These are phyloP conservation scores for Extremus antarcticus DNA, from an alignment of 495 filamentous ascomycete genomes.

Conservation along the genomic window DNA sequence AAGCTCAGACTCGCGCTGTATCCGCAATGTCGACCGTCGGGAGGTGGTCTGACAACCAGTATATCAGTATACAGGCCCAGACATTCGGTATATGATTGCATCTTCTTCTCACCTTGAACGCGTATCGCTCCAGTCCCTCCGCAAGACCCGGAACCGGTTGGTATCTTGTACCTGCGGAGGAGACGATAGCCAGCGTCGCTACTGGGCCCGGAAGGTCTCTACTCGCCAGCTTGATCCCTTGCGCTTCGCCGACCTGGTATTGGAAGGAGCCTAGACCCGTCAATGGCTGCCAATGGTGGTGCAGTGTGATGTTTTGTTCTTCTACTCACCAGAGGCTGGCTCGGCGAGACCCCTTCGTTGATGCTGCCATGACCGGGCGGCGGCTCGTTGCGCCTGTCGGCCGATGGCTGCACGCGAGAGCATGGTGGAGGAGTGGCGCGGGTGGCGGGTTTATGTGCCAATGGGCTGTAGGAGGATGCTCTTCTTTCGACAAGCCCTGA, in stretches of 20 bases:
- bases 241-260: conserved; percentile 76
- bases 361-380: conserved; percentile 51
- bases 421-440: conserved; percentile 49
- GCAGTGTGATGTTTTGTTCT: background rate
- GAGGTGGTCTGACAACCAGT: conserved; percentile 55
- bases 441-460: background rate
- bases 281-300: background rate
- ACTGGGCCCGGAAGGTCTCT: conserved; percentile 80
- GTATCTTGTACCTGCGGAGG: conserved; percentile 87
- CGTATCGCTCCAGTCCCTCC: conserved; percentile 81
- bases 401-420: conserved; percentile 70
- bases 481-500: too few species aligned
- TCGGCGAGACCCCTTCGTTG: conserved; percentile 69
- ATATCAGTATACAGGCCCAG: background rate
- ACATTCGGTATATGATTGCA: background rate
- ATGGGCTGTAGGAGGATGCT: background rate
- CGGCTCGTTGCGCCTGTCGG: conserved; percentile 65
- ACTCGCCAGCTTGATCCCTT: conserved; percentile 81
- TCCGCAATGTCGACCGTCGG: conserved; percentile 76
- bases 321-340: conserved; percentile 45
- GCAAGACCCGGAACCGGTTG: conserved; percentile 79
- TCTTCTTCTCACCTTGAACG: conserved; percentile 72
- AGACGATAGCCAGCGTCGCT: conserved; percentile 77
- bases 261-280: conserved; percentile 49
- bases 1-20: conserved; percentile 88